Percentiles rank a stretch among this genome's conserved stretches.
Evolutionary conservation across 768 basidiomycete genomes (phyloP).

Genomic region (Suillus subaureus): DNA sequence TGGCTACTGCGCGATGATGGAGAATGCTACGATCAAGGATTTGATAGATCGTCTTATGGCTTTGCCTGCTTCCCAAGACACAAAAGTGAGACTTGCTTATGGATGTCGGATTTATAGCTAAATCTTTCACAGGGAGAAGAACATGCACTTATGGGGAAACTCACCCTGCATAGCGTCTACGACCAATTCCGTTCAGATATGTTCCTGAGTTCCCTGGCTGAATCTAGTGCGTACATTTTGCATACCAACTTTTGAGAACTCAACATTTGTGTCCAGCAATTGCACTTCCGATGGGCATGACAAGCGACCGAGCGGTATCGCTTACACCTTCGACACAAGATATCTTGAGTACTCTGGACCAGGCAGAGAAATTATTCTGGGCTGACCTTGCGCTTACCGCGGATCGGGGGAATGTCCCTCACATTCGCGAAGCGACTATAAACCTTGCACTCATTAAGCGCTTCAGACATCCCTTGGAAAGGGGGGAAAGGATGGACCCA

Average conservation of each 20-base stretch:
- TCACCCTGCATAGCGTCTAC: conserved; percentile 80
- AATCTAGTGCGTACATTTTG: conserved; percentile 71
- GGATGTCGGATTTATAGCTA: not conserved
- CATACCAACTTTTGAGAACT: conserved; percentile 4
- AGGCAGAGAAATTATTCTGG: conserved; percentile 74
- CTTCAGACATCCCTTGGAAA: conserved; percentile 84
- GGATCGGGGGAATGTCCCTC: conserved; percentile 62
- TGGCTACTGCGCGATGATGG: conserved; percentile 66
- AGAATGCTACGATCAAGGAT: conserved; percentile 49
- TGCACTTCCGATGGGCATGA: conserved; percentile 80
- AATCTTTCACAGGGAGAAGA: conserved; percentile 64
- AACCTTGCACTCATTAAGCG: conserved; percentile 69
- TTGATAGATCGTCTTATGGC: conserved; percentile 61
- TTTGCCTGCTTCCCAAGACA: conserved; percentile 57
- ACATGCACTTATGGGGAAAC: conserved; percentile 69
- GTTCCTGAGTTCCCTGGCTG: conserved; percentile 86
- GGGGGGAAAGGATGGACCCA: conserved; percentile 47
- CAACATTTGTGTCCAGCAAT: conserved; percentile 56
- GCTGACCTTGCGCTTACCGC: conserved; percentile 58
- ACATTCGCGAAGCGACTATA: conserved; percentile 74
- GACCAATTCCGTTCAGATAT: conserved; percentile 82
- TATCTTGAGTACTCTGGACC: conserved; percentile 59
- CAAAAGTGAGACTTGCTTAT: conserved; percentile 46
- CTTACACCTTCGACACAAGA: conserved; percentile 54
- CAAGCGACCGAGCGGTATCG: conserved; percentile 41